phyloP scores from a whole-genome alignment of 495 filamentous ascomycete species.

The Penicillium malachiteum region DNA sequence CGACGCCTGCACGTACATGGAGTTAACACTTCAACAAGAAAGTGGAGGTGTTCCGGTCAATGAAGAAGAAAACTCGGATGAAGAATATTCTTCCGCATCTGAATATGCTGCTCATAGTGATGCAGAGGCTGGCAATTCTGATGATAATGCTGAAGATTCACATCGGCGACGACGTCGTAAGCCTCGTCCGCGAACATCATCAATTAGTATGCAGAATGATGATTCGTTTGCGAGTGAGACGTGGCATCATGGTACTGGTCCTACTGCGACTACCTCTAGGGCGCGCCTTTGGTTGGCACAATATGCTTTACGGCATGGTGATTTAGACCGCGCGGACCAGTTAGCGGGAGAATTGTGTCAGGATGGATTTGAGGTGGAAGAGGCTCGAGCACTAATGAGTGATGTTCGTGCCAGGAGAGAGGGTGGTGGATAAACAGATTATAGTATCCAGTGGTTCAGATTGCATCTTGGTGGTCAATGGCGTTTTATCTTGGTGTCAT shows the following conservation, averaged over 20 bases:
- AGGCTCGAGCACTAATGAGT: slow-evolving; percentile 91
- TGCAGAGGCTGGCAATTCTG: slow-evolving; percentile 45
- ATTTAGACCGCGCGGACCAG: slow-evolving; percentile 72
- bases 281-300: slow-evolving; percentile 92
- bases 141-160: slow-evolving; percentile 32
- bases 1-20: slow-evolving; percentile 90
- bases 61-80: slow-evolving; percentile 34
- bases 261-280: slow-evolving; percentile 84
- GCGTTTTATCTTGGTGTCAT: slow-evolving; percentile 16
- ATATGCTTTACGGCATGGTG: slow-evolving; percentile 70
- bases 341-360: slow-evolving; percentile 89
- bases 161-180: slow-evolving; percentile 22
- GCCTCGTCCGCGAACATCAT: slow-evolving; percentile 23
- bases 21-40: slow-evolving; percentile 88
- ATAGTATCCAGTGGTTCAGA: background rate
- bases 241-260: slow-evolving; percentile 60
- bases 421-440: slow-evolving; percentile 21
- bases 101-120: slow-evolving; percentile 24
- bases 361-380: slow-evolving; percentile 96
- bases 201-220: slow-evolving; percentile 50
- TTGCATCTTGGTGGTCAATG: slow-evolving; percentile 1
- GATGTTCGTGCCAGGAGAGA: slow-evolving; percentile 84
- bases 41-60: slow-evolving; percentile 47
- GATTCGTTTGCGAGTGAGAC: slow-evolving; percentile 44
- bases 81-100: slow-evolving; percentile 26